Percentiles rank a stretch among this genome's conserved stretches.
Conservation (phyloP, 2,329 filamentous ascomycete genomes). For the Fusarium dlaminii region DNA sequence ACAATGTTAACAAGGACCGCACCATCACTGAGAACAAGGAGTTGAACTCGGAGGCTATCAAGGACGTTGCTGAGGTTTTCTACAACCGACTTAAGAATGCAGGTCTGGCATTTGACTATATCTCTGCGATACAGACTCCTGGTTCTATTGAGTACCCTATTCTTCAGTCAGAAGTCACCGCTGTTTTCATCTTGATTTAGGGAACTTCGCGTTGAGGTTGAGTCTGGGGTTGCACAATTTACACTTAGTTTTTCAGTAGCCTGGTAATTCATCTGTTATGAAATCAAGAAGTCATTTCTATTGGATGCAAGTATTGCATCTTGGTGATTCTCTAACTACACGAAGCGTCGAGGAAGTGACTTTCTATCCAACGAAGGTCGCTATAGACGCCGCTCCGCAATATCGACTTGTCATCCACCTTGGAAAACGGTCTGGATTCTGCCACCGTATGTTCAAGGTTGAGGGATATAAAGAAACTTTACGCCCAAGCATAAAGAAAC, state of each 20-base stretch:
- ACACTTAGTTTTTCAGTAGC: too few species aligned
- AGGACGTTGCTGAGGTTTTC: background rate
- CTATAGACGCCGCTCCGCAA: background rate
- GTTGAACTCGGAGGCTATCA: background rate
- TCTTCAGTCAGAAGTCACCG: conserved; percentile 18
- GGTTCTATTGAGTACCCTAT: conserved; percentile 21
- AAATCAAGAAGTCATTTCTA: too few species aligned
- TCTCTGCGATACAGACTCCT: conserved; percentile 1
- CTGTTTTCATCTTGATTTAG: conserved; percentile 23
- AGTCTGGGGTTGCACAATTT: too few species aligned
- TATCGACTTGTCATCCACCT: background rate
- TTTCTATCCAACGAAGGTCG: too few species aligned
- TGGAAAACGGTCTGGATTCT: too few species aligned
- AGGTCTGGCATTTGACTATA: background rate
- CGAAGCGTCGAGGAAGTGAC: too few species aligned
- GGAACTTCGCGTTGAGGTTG: fast-evolving
- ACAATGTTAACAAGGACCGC: conserved; percentile 17
- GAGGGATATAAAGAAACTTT: too few species aligned
- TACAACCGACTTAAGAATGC: conserved; percentile 9
- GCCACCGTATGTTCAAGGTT: background rate
- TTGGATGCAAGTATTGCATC: too few species aligned
- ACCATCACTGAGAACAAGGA: background rate
- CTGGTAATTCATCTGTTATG: too few species aligned
- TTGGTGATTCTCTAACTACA: too few species aligned
- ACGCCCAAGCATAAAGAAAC: too few species aligned